Conservation (phyloP, 164 flowering plant genomes). For the Aristolochia californica region DNA sequence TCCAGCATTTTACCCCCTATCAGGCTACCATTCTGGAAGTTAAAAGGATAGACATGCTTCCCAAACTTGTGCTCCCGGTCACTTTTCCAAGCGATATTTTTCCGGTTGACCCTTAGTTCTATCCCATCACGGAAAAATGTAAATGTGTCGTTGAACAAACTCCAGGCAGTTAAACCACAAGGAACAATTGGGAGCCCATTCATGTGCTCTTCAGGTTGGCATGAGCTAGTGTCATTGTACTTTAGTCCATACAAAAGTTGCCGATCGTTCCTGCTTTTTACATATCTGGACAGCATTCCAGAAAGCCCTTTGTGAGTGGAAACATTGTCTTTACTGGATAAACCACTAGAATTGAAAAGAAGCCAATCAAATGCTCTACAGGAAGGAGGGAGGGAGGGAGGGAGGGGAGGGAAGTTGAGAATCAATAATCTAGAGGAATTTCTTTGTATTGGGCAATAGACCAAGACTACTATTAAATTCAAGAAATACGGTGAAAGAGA, state of each 20-base stretch:
- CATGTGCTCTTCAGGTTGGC: conserved; percentile 51
- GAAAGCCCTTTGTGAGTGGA: neutral
- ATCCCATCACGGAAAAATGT: conserved; percentile 28
- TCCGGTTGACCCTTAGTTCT: conserved; percentile 45
- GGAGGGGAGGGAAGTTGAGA: no score
- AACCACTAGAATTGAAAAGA: no score
- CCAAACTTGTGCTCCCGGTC: conserved; percentile 82
- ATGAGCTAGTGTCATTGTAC: conserved; percentile 48
- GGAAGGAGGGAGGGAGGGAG: no score
- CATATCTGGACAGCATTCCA: conserved; percentile 17
- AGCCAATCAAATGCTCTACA: no score
- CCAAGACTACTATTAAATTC: no score
- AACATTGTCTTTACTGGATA: no score
- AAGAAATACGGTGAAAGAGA: no score
- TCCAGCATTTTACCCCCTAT: conserved; percentile 76
- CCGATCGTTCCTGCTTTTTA: conserved; percentile 47
- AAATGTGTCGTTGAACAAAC: conserved; percentile 74
- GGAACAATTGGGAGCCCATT: conserved; percentile 73
- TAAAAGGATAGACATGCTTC: conserved; percentile 68
- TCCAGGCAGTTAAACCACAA: conserved; percentile 88
- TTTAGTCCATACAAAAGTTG: conserved; percentile 57
- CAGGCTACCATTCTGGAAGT: conserved; percentile 73
- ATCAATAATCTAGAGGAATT: no score
- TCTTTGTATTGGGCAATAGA: no score
- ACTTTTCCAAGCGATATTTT: conserved; percentile 79